Evolutionary conservation across 495 filamentous ascomycete species (phyloP), one percentile per base, ranked within the genome.

Genomic region (Durotheca rogersii): DNA sequence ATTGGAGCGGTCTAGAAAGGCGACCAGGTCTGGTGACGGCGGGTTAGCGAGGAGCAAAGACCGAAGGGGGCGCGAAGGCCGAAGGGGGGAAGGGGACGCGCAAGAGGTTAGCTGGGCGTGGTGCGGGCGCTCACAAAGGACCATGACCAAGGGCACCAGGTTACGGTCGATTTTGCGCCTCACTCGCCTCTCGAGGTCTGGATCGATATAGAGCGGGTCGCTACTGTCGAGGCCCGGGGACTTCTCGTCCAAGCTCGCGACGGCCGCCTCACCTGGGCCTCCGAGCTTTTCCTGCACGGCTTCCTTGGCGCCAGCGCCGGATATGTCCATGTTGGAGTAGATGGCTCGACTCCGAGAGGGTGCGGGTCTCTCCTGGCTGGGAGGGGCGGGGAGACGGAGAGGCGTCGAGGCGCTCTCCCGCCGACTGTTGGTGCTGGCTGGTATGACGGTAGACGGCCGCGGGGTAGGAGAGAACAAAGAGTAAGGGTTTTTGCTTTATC

Each of bases 1-100:
- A 48, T 88, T 88, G 23, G 81, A 85, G 35, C 86, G 77, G 56
- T 88, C 86, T 7, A 89, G 70, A 48, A 83, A 84, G 4, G 84
- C 69, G 21, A 87, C 69, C 3, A 87, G 61, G 62, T 87, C 82
- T 85, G 55, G 15, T 17, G 23, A 41, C 18, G 15, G 11, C 42
- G 47, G 29, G 32, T 39, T 20, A 52, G 51, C 41, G 16, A 34
- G 15, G 39, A 36, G 18, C 23, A 27, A 4, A 9, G 4, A 4
- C 32, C 32, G 16, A 12, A 15, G 10, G n/a, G n/a, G n/a, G n/a
- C n/a, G n/a, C n/a, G n/a, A n/a, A n/a, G n/a, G n/a, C n/a, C n/a
- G n/a, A n/a, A n/a, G n/a, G n/a, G n/a, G n/a, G n/a, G n/a, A n/a
- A n/a, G n/a, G n/a, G n/a, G n/a, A n/a, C n/a, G n/a, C n/a, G n/a